Conservation (phyloP, 768 basidiomycete species). For the Floccularia luteovirens region DNA sequence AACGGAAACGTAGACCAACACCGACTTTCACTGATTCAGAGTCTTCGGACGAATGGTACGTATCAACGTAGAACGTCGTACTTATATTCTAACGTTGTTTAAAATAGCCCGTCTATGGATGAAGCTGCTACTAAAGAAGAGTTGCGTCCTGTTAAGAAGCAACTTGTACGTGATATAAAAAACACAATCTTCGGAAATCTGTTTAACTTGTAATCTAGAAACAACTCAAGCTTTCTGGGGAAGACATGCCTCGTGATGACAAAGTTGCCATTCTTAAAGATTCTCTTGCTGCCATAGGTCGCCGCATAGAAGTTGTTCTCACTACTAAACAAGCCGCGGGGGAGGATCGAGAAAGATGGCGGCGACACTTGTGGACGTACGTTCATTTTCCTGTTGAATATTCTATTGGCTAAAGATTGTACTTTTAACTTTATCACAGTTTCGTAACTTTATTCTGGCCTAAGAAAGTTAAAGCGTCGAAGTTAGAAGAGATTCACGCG, state of each 20-base stretch:
- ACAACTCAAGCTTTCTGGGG: constrained; percentile 90
- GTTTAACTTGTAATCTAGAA: constrained; percentile 42
- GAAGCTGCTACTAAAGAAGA: constrained; percentile 91
- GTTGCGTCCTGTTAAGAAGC: constrained; percentile 92
- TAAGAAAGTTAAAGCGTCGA: constrained; percentile 89
- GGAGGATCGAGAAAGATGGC: constrained; percentile 82
- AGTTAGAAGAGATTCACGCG: constrained; percentile 91
- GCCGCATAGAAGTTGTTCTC: constrained; percentile 82
- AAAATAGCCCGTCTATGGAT: constrained; percentile 85
- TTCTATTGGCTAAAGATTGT: constrained; percentile 3
- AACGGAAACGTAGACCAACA: constrained; percentile 90
- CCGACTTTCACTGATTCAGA: constrained; percentile 95
- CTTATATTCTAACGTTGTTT: not conserved
- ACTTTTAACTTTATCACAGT: constrained; percentile 25
- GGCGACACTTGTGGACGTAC: constrained; percentile 94
- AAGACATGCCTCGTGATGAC: constrained; percentile 89
- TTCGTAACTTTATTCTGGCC: constrained; percentile 98
- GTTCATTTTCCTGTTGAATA: constrained; percentile 23
- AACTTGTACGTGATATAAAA: constrained; percentile 52
- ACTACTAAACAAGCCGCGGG: constrained; percentile 69
- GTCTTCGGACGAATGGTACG: constrained; percentile 86
- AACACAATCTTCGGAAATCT: not conserved
- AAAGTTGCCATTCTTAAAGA: constrained; percentile 96
- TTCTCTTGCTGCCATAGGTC: constrained; percentile 88
- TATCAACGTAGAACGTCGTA: constrained; percentile 5